Evolutionary conservation across 2,329 filamentous ascomycete species (phyloP), one percentile per base, ranked within the genome.

Genomic region (Intubia oerlemansii): DNA sequence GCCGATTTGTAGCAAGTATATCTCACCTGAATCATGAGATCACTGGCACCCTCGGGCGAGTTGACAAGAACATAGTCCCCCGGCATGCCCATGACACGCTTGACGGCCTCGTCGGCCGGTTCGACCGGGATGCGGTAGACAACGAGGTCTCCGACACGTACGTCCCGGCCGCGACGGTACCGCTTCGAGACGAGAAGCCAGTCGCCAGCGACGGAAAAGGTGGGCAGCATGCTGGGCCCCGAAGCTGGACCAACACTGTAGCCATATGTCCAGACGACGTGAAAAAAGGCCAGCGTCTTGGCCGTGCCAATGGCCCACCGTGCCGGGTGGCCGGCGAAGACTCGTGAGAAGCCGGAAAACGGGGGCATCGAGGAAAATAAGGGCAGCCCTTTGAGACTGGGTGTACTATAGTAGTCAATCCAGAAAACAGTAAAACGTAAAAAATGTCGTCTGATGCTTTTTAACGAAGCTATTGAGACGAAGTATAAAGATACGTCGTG

Each of bases 201-300:
- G 43, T 85, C 75, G 32, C 71, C 72, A 7, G 57, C 49, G 2
- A 70, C 57, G 15, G 61, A 57, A 35, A 93, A 70, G 0, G 81
- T 92, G 7, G 85, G 85, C 28, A 88, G 63, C 88, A 95, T 95
- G 12, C 77, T 85, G 4, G 81, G 69, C 2, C 85, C 85, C 16
- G 57, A 56, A 11, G 70, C 69, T 4, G 56, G 49, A 13, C 62
- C 61, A 38, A 73, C 42, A 36, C 58, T 58, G 51, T 68, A 66
- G 41, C 67, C 54, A 50, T 88, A 72, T 24, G 66, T 60, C 43
- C 45, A 49, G 34, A 59, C 44, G n/a, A 68, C 44, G 44, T 71
- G 66, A 16, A 46, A 43, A 24, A 57, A 41, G 29, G 56, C 51
- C 22, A 61, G 42, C 31, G 52, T 51, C 39, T 66, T 58, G 35